Percentiles rank a stretch among this genome's conserved stretches.
phyloP scores from a whole-genome alignment of 129 eudicot genomes.

The Lactuca sativa region DNA sequence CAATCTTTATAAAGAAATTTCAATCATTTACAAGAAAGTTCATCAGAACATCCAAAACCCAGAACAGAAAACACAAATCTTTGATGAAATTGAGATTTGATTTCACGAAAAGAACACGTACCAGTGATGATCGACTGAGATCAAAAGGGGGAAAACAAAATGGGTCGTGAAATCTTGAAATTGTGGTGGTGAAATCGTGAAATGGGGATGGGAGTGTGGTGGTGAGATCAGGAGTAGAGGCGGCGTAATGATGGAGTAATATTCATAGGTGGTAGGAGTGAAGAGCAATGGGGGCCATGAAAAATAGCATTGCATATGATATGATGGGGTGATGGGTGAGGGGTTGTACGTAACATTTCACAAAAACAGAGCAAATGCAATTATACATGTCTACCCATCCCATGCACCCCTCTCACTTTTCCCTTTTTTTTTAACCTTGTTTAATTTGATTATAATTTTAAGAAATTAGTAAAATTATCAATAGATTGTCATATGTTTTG shows the following conservation, averaged over 20 bases:
- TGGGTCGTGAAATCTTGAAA: constrained; percentile 14
- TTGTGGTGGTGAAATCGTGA: constrained; percentile 8
- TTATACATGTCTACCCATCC: constrained; percentile 34
- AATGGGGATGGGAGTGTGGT: constrained; percentile 25
- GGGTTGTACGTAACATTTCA: constrained; percentile 21
- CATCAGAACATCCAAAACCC: constrained; percentile 11
- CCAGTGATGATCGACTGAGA: constrained; percentile 32
- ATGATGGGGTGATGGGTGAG: constrained; percentile 32
- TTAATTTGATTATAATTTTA: neutral
- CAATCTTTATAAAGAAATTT: constrained; percentile 4
- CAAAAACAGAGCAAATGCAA: constrained; percentile 39
- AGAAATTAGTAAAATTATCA: neutral
- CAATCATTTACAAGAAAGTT: constrained; percentile 3
- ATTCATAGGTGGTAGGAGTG: constrained; percentile 33
- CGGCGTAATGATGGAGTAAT: constrained; percentile 29
- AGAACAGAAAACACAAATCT: constrained; percentile 4
- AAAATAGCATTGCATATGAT: constrained; percentile 40
- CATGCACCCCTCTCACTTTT: constrained; percentile 36
- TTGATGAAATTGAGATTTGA: constrained; percentile 20
- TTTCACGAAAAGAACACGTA: constrained; percentile 18
- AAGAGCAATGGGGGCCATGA: constrained; percentile 44
- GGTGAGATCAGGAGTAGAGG: constrained; percentile 27
- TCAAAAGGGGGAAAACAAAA: neutral
- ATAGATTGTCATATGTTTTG: neutral
- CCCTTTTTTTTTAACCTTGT: neutral